Percentiles rank a stretch among this genome's conserved stretches.
Evolutionary conservation across 108 stramenopile genomes (phyloP).

Genomic region (Schizochytrium sp.): DNA sequence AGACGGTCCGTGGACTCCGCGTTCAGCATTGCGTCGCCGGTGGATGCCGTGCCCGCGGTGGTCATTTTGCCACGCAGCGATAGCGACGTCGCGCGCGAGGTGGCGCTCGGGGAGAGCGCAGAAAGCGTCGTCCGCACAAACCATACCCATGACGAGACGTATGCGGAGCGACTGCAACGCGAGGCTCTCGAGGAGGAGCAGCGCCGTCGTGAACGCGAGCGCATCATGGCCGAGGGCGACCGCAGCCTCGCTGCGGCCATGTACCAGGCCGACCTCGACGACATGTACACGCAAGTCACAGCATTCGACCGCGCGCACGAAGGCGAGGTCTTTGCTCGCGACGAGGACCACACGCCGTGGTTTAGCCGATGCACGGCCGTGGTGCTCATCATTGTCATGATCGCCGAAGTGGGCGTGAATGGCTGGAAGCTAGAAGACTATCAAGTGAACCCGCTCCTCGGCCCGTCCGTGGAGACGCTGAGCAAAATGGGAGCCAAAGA

Average conservation of each 20-base stretch:
- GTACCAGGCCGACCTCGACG: not conserved
- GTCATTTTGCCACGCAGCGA: not conserved
- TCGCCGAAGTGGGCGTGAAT: constrained; percentile 28
- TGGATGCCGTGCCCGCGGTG: not conserved
- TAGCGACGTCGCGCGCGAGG: not conserved
- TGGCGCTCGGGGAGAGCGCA: not conserved
- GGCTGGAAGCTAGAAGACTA: constrained; percentile 56
- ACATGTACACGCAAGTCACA: not conserved
- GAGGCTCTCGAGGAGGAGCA: not conserved
- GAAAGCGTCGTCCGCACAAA: not conserved
- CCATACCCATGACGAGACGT: not conserved
- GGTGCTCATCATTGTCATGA: not conserved
- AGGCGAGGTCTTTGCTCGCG: not conserved
- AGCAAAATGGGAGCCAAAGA: constrained; percentile 71
- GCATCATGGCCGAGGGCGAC: not conserved
- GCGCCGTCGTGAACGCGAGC: not conserved
- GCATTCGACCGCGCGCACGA: not conserved
- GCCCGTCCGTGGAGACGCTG: constrained; percentile 71
- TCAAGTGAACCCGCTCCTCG: constrained; percentile 74
- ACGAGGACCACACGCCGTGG: not conserved
- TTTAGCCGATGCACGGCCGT: not conserved
- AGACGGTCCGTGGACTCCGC: not conserved
- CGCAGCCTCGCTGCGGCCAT: not conserved
- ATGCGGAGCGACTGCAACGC: not conserved
- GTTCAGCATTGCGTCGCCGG: not conserved